Conservation (phyloP, 129 eudicot species). For the Chrysanthemum lavandulifolium region DNA sequence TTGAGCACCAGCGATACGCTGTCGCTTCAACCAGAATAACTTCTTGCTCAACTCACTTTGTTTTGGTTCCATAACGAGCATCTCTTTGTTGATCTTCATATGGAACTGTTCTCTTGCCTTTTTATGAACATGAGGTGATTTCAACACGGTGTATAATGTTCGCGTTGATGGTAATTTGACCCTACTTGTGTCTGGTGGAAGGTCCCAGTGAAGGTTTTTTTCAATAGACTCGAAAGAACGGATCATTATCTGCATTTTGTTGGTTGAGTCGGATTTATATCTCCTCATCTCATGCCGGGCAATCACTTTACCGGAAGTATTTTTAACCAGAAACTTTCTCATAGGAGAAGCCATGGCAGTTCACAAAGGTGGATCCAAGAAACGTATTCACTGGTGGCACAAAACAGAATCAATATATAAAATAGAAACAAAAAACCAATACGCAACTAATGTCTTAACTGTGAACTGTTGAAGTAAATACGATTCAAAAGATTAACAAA, state of each 20-base stretch:
- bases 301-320: slow-evolving; percentile 4
- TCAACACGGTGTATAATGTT: slow-evolving; percentile 29
- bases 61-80: slow-evolving; percentile 35
- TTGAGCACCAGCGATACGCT: slow-evolving; percentile 38
- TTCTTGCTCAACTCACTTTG: slow-evolving; percentile 35
- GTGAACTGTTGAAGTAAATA: too few relatives aligned
- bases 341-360: slow-evolving; percentile 33
- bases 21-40: slow-evolving; percentile 39
- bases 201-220: slow-evolving; percentile 39
- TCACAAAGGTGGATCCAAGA: slow-evolving; percentile 15
- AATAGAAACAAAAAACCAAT: too few relatives aligned
- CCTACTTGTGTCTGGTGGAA: slow-evolving; percentile 31
- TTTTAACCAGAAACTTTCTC: slow-evolving; percentile 21
- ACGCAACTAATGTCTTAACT: too few relatives aligned
- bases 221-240: slow-evolving; percentile 33
- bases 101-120: slow-evolving; percentile 42
- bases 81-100: slow-evolving; percentile 30
- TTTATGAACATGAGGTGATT: slow-evolving; percentile 42
- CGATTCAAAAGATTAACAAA: too few relatives aligned
- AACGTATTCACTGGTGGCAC: background rate
- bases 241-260: slow-evolving; percentile 36
- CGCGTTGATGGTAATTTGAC: slow-evolving; percentile 31
- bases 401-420: background rate
- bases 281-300: slow-evolving; percentile 21
- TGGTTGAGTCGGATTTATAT: slow-evolving; percentile 30